phyloP scores from a whole-genome alignment of 805 yeast species.

The Ogataea thermomethanolica region DNA sequence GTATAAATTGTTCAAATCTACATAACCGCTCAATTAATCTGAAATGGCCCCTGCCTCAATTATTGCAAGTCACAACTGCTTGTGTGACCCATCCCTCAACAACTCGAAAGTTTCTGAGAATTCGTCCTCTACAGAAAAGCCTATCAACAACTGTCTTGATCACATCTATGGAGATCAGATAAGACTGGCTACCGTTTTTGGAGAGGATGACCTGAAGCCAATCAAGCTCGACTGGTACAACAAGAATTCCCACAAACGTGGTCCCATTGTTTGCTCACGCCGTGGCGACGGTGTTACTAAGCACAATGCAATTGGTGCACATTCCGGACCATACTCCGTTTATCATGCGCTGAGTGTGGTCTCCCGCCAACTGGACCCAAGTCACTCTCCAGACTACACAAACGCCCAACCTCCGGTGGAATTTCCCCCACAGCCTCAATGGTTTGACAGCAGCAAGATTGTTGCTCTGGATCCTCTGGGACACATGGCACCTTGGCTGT shows the following conservation, averaged over 20 bases:
- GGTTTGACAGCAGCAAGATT: conserved; percentile 54
- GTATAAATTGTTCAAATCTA: not conserved
- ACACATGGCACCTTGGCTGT: conserved; percentile 61
- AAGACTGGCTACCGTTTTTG: conserved; percentile 51
- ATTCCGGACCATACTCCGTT: conserved; percentile 59
- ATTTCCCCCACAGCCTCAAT: conserved; percentile 51
- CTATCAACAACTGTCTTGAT: conserved; percentile 21
- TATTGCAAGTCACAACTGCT: conserved; percentile 4
- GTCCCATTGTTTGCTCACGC: conserved; percentile 57
- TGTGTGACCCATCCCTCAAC: conserved; percentile 4
- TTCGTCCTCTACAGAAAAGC: conserved; percentile 2
- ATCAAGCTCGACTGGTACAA: conserved; percentile 53
- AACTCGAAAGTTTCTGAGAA: not conserved
- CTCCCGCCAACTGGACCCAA: conserved; percentile 50
- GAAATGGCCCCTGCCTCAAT: conserved; percentile 13
- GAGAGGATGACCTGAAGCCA: conserved; percentile 48
- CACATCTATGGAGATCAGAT: conserved; percentile 31
- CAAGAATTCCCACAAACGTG: conserved; percentile 44
- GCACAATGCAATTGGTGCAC: conserved; percentile 65
- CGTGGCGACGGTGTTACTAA: conserved; percentile 44
- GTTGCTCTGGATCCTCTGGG: conserved; percentile 68
- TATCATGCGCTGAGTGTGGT: conserved; percentile 66
- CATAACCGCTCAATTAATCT: conserved; percentile 1
- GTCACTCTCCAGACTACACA: conserved; percentile 56
- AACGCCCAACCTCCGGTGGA: conserved; percentile 61